phyloP scores from a whole-genome alignment of 1,284 basidiomycete species.

The Irpex rosettiformis region DNA sequence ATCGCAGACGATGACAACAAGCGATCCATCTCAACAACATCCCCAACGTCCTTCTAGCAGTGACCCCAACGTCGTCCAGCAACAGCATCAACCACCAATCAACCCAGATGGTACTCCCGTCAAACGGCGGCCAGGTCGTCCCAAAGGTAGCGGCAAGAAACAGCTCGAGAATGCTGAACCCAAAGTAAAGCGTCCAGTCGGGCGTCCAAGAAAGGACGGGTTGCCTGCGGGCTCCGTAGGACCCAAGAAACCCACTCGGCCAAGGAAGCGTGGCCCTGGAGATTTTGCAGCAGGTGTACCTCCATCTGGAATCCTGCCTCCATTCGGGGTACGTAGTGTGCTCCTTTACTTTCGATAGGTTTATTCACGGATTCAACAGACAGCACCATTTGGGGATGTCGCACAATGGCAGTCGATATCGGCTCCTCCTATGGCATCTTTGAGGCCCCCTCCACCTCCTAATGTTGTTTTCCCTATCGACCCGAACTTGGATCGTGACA shows the following conservation, averaged over 20 bases:
- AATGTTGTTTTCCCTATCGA: conserved; percentile 38
- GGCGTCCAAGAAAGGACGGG: conserved; percentile 54
- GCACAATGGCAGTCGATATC: conserved; percentile 30
- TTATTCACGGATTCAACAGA: conserved; percentile 1
- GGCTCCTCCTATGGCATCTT: conserved; percentile 31
- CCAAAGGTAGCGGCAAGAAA: conserved; percentile 55
- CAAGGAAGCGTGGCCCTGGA: conserved; percentile 39
- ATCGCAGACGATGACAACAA: conserved; percentile 5
- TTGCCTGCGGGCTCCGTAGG: conserved; percentile 52
- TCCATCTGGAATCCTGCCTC: conserved; percentile 8
- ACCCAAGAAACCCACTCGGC: conserved; percentile 31
- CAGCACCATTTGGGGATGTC: conserved; percentile 17
- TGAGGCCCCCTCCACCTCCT: conserved; percentile 24
- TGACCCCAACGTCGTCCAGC: neutral
- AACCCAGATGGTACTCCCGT: conserved; percentile 27
- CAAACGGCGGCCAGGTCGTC: conserved; percentile 41
- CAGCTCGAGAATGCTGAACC: conserved; percentile 35
- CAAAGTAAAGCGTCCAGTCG: conserved; percentile 51
- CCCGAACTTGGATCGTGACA: conserved; percentile 49
- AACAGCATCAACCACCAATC: conserved; percentile 1
- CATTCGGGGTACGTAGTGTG: conserved; percentile 18
- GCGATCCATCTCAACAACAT: conserved; percentile 8
- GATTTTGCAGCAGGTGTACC: conserved; percentile 24
- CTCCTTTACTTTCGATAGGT: neutral
- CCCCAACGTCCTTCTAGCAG: conserved; percentile 10